Percentiles rank a stretch among this genome's conserved stretches.
These are phyloP conservation scores for Plectosphaerella plurivora DNA, from an alignment of 2,329 filamentous ascomycete species.

Conservation along the genomic window DNA sequence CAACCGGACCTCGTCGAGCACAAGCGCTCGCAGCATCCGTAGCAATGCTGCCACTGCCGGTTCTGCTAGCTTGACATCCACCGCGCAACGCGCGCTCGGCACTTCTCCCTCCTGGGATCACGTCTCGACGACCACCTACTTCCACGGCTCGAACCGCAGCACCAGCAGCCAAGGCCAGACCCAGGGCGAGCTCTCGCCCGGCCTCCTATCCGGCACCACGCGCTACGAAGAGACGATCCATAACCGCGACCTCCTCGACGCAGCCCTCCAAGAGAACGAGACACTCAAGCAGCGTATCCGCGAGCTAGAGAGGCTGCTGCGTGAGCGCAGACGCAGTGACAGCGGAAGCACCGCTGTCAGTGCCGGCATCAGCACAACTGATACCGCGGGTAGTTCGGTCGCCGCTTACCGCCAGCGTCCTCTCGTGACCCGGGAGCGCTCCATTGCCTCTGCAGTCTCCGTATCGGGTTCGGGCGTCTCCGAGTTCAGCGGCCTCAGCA, in stretches of 20 bases:
- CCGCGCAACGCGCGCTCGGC: slow-evolving; percentile 48
- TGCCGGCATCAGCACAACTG: slow-evolving; percentile 24
- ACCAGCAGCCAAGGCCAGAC: slow-evolving; percentile 33
- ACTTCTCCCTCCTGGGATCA: slow-evolving; percentile 31
- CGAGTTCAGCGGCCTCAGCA: too few species aligned
- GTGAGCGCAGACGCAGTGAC: slow-evolving; percentile 43
- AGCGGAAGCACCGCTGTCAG: slow-evolving; percentile 51
- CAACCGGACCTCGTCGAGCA: slow-evolving; percentile 54
- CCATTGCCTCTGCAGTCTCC: too few species aligned
- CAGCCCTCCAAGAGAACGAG: slow-evolving; percentile 61
- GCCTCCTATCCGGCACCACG: slow-evolving; percentile 50
- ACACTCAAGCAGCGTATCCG: slow-evolving; percentile 54
- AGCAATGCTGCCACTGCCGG: slow-evolving; percentile 44
- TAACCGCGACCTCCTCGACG: slow-evolving; percentile 56
- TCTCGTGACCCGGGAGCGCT: too few species aligned
- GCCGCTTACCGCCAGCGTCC: too few species aligned
- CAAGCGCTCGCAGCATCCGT: slow-evolving; percentile 45
- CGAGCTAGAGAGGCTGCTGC: slow-evolving; percentile 54
- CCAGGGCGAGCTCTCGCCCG: slow-evolving; percentile 43
- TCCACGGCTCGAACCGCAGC: slow-evolving; percentile 34
- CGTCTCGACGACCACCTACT: slow-evolving; percentile 42
- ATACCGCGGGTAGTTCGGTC: too few species aligned
- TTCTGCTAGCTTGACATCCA: slow-evolving; percentile 37
- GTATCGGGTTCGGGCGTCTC: too few species aligned
- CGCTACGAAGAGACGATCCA: slow-evolving; percentile 60